A percentile compares a stretch with the other conserved stretches of the same genome.
Conservation (phyloP, 2,329 filamentous ascomycete species). For the Blastomyces parvus region DNA sequence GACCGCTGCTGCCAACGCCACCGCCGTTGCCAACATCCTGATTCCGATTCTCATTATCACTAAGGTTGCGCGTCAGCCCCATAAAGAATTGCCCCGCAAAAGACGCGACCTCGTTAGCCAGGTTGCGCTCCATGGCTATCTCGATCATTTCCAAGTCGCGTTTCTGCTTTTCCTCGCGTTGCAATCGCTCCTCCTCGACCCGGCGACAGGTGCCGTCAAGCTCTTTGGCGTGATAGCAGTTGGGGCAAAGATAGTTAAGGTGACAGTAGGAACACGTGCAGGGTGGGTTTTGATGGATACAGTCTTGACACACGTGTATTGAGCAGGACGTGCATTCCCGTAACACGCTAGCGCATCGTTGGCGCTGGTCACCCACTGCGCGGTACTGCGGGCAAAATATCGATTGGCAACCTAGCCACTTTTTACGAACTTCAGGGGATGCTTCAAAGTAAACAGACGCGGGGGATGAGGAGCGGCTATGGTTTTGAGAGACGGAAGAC, state of each 20-base stretch:
- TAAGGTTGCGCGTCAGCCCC: conserved; percentile 13
- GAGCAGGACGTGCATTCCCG: conserved; percentile 39
- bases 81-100: conserved; percentile 35
- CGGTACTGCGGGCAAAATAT: conserved; percentile 40
- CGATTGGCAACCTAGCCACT: conserved; percentile 41
- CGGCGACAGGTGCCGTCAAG: conserved; percentile 34
- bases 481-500: conserved; percentile 30
- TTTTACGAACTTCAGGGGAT: conserved; percentile 26
- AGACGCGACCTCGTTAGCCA: conserved; percentile 36
- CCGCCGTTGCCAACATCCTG: conserved; percentile 4
- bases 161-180: conserved; percentile 33
- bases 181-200: conserved; percentile 30
- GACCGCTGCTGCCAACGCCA: not conserved
- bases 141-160: conserved; percentile 34
- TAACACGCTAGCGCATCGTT: conserved; percentile 36
- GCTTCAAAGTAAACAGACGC: conserved; percentile 31
- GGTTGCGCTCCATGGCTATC: conserved; percentile 31
- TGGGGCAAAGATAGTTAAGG: conserved; percentile 37
- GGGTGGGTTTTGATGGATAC: conserved; percentile 31
- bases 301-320: conserved; percentile 40
- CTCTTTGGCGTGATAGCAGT: conserved; percentile 33
- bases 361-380: conserved; percentile 37
- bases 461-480: conserved; percentile 33
- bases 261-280: conserved; percentile 38
- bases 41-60: conserved; percentile 8